A percentile compares a stretch with the other conserved stretches of the same genome.
These are phyloP conservation scores for Alternaria burnsii DNA, from an alignment of 2,329 filamentous ascomycete genomes.

Conservation along the genomic window DNA sequence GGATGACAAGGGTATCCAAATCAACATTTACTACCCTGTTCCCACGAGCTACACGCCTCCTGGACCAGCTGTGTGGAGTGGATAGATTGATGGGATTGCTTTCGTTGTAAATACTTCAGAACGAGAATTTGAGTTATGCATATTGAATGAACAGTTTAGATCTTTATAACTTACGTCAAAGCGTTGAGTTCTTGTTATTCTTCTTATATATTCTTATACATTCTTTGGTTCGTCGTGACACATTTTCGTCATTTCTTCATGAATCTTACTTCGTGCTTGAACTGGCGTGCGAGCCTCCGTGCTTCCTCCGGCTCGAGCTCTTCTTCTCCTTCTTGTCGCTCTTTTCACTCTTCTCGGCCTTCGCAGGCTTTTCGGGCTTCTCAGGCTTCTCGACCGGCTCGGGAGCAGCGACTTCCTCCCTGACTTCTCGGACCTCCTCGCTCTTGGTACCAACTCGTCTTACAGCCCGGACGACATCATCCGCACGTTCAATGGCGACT, in stretches of 20 bases:
- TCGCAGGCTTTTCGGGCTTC: slow-evolving; percentile 3
- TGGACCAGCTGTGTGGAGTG: slow-evolving; percentile 31
- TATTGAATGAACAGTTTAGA: background rate
- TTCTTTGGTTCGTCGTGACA: slow-evolving; percentile 4
- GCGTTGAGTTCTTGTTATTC: background rate
- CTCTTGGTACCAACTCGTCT: slow-evolving; percentile 12
- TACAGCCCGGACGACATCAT: slow-evolving; percentile 60
- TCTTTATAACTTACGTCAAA: background rate
- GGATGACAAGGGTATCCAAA: slow-evolving; percentile 33
- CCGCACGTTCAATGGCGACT: slow-evolving; percentile 69
- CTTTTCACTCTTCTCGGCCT: slow-evolving; percentile 6
- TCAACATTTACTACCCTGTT: slow-evolving; percentile 41
- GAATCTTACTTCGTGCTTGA: slow-evolving; percentile 13
- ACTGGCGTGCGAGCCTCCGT: slow-evolving; percentile 15
- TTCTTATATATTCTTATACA: slow-evolving; percentile 7
- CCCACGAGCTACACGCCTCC: slow-evolving; percentile 31
- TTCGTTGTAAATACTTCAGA: slow-evolving; percentile 1
- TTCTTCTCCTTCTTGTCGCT: slow-evolving; percentile 18
- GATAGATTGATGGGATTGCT: slow-evolving; percentile 9
- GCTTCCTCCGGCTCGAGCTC: slow-evolving; percentile 18
- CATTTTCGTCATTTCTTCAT: background rate
- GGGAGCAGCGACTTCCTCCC: background rate
- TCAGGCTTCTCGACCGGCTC: slow-evolving; percentile 1
- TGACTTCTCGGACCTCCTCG: slow-evolving; percentile 6
- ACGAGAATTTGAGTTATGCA: background rate